Conservation (phyloP, 225 moss, liverwort and hornwort species). For the Physcomitrium patens region DNA sequence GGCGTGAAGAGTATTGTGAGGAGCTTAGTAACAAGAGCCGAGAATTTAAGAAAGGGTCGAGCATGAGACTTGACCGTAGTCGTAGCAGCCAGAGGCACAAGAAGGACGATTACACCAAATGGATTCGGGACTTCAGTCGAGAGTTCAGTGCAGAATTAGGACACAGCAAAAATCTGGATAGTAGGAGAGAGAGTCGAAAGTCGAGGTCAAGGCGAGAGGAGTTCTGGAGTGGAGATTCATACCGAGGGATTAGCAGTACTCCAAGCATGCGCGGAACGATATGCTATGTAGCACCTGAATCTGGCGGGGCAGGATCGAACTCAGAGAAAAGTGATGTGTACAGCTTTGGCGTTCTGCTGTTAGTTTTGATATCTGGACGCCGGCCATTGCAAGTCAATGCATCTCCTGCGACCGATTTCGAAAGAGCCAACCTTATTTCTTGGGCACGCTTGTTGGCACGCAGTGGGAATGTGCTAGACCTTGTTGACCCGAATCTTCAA, state of each 20-base stretch:
- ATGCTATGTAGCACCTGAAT: slow-evolving; percentile 95
- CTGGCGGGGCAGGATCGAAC: slow-evolving; percentile 81
- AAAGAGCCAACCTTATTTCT: slow-evolving; percentile 94
- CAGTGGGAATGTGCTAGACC: slow-evolving; percentile 81
- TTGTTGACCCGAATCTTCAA: slow-evolving; percentile 80
- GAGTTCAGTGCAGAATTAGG: slow-evolving; percentile 54
- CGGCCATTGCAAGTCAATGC: slow-evolving; percentile 92
- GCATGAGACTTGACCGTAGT: slow-evolving; percentile 53
- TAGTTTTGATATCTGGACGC: slow-evolving; percentile 91
- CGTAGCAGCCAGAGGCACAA: slow-evolving; percentile 74
- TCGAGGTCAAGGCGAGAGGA: slow-evolving; percentile 83
- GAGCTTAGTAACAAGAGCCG: slow-evolving; percentile 68
- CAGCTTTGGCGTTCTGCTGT: slow-evolving; percentile 92
- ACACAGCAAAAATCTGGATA: slow-evolving; percentile 67
- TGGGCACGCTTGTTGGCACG: slow-evolving; percentile 91
- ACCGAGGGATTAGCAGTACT: slow-evolving; percentile 84
- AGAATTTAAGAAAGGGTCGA: slow-evolving; percentile 63
- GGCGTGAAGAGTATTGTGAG: slow-evolving; percentile 89
- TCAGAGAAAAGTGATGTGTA: slow-evolving; percentile 97
- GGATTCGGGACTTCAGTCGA: slow-evolving; percentile 62
- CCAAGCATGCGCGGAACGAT: slow-evolving; percentile 98
- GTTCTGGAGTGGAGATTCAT: slow-evolving; percentile 82
- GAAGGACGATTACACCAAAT: slow-evolving; percentile 73
- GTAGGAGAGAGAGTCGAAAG: slow-evolving; percentile 59
- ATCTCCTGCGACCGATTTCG: slow-evolving; percentile 85